Evolutionary conservation across 257 asterid species (phyloP).

Genomic region (Osmanthus fragrans): DNA sequence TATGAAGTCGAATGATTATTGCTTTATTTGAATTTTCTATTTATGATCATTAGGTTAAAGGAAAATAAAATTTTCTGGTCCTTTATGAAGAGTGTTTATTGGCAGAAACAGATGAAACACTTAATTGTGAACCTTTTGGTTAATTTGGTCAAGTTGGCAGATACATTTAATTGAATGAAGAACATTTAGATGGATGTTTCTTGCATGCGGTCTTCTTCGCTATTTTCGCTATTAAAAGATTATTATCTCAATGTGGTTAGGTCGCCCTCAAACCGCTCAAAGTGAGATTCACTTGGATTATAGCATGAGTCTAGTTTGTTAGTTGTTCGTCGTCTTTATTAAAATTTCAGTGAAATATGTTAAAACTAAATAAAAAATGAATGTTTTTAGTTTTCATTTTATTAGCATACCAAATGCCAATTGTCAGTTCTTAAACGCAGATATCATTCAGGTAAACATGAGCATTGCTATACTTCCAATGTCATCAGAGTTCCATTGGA

Average conservation of each 20-base stretch:
- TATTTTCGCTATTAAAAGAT: not conserved
- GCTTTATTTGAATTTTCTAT: not conserved
- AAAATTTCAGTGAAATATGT: not conserved
- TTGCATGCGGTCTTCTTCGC: not conserved
- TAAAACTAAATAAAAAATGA: not conserved
- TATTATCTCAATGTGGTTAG: not conserved
- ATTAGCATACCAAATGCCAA: not conserved
- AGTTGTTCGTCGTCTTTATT: too few relatives aligned
- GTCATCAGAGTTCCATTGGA: constrained; percentile 80
- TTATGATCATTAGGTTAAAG: not conserved
- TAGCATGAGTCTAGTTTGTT: too few relatives aligned
- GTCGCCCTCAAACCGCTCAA: not conserved
- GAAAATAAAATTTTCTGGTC: not conserved
- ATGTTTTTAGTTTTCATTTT: not conserved
- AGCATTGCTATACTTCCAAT: constrained; percentile 95
- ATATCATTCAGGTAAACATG: constrained; percentile 75
- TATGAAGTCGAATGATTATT: not conserved
- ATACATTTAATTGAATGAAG: not conserved
- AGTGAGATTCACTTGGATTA: not conserved
- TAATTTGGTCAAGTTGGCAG: not conserved
- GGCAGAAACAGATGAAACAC: not conserved
- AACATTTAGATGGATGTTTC: not conserved
- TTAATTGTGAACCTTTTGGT: not conserved
- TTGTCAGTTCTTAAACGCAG: constrained; percentile 24
- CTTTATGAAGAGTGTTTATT: not conserved